Evolutionary conservation across 73 alveolate species (phyloP), one percentile per base, ranked within the genome.

Genomic region (Paramecium pentaurelia): DNA sequence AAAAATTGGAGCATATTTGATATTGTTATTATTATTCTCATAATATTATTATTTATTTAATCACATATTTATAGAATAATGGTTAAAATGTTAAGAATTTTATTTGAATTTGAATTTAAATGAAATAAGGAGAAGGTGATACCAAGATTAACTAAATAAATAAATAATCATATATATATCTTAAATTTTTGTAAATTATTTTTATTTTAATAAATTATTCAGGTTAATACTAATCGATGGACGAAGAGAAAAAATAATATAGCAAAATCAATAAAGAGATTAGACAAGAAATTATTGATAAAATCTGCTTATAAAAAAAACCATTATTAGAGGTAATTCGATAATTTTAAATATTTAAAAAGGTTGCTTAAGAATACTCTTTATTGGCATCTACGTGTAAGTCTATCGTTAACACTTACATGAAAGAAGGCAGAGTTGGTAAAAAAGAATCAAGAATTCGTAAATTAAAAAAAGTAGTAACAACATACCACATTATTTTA

Each of bases 381-480:
- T 49, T 80, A 49, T 36, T 80, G 37, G 75, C 91, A 47, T 80
- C 91, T 18, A 80, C 91, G 12, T 80, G 91, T 47, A 80, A 80
- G 45, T 80, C 91, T 10, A 80, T 80, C 58, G 91, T 80, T 8
- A 80, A 80, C 32, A 80, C 91, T 45, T 80, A 32, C 36, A 80
- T 80, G 91, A 80, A 80, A 18, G 91, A 80, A 80, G 91, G 91
- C 11, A 80, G 91, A 80, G 91, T 80, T 20, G 91, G 91, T 20
- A 80, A 80, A 47, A 80, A 80, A 36, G 91, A 80, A 47, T 32
- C 47, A 11, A 40, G 91, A 20, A 80, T 80, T 80, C 71, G 91
- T 27, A 80, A 80, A 49, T 45, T 80, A 18, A 80, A 80, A 12
- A 80, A 80, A 42, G 75, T 80, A 20, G 34, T 49, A 11, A 80